Evolutionary conservation across 176 grass and related monocot genomes (phyloP).

Genomic region (Aegilops longissima): DNA sequence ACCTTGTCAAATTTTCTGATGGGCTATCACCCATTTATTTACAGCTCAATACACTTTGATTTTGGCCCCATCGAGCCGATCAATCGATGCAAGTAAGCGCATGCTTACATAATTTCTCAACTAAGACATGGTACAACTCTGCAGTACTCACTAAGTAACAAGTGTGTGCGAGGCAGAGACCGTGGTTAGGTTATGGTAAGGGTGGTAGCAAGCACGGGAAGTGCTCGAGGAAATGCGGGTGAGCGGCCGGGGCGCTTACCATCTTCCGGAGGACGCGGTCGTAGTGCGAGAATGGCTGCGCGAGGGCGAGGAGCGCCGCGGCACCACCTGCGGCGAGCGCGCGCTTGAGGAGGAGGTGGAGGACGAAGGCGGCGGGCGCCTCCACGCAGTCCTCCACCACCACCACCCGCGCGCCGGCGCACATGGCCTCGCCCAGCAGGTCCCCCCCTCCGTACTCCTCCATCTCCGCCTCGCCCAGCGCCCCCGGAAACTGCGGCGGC

Average conservation of each 20-base stretch:
- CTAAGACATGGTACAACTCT: background rate
- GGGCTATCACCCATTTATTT: background rate
- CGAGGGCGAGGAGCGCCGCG: conserved; percentile 43
- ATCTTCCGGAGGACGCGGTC: conserved; percentile 66
- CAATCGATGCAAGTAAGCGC: background rate
- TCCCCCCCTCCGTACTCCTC: conserved; percentile 27
- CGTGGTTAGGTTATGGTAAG: background rate
- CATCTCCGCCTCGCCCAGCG: conserved; percentile 7
- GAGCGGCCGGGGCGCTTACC: conserved; percentile 7
- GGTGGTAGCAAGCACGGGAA: background rate
- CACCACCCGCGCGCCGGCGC: conserved; percentile 43
- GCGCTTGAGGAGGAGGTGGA: conserved; percentile 66
- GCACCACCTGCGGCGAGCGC: background rate
- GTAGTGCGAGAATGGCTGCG: conserved; percentile 63
- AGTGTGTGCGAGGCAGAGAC: background rate
- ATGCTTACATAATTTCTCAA: background rate
- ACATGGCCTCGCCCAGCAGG: conserved; percentile 61
- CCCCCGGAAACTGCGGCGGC: background rate
- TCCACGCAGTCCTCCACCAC: conserved; percentile 74
- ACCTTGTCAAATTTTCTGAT: background rate
- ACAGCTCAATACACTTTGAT: background rate
- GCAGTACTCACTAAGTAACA: background rate
- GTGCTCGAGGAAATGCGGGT: conserved; percentile 12
- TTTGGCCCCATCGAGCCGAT: background rate
- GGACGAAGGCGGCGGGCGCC: conserved; percentile 56